Conservation (phyloP, 1,139 yeast species). For the Ogataea hybrid region DNA sequence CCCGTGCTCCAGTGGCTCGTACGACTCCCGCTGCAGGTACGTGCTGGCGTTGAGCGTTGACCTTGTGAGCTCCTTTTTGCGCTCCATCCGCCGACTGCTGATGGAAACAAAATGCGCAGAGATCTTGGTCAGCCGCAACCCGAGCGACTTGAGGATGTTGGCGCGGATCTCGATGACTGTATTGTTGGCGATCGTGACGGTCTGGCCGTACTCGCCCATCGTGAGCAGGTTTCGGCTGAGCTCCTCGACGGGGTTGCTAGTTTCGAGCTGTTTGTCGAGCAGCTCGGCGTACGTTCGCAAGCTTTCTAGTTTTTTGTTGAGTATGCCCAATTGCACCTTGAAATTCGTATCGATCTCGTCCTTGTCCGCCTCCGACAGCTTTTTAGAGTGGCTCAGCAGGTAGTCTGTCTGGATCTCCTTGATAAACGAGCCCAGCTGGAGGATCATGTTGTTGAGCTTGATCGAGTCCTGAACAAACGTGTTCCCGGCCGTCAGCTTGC, state of each 20-base stretch:
- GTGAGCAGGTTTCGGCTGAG: conserved; percentile 26
- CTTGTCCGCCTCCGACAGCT: conserved; percentile 24
- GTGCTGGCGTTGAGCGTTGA: conserved; percentile 26
- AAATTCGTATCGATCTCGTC: conserved; percentile 26
- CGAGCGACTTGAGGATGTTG: conserved; percentile 27
- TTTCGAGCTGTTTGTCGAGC: conserved; percentile 16
- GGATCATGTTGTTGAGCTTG: conserved; percentile 17
- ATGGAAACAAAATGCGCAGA: conserved; percentile 27
- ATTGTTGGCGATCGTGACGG: conserved; percentile 17
- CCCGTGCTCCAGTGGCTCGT: neutral
- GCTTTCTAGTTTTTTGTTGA: conserved; percentile 22
- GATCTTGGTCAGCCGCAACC: conserved; percentile 23
- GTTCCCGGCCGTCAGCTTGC: conserved; percentile 13
- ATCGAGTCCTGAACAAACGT: conserved; percentile 24
- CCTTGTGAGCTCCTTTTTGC: conserved; percentile 28
- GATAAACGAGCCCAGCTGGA: conserved; percentile 21
- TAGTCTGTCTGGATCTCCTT: conserved; percentile 28
- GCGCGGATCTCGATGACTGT: conserved; percentile 25
- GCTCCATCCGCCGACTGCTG: conserved; percentile 27
- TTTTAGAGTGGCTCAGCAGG: conserved; percentile 27
- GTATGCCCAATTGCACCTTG: conserved; percentile 21
- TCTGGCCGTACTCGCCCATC: conserved; percentile 30
- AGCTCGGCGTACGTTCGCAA: conserved; percentile 19
- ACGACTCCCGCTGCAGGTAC: conserved; percentile 3
- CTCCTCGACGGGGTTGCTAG: conserved; percentile 15